phyloP scores from a whole-genome alignment of 169 alveolate species.

The Miamiensis avidus region DNA sequence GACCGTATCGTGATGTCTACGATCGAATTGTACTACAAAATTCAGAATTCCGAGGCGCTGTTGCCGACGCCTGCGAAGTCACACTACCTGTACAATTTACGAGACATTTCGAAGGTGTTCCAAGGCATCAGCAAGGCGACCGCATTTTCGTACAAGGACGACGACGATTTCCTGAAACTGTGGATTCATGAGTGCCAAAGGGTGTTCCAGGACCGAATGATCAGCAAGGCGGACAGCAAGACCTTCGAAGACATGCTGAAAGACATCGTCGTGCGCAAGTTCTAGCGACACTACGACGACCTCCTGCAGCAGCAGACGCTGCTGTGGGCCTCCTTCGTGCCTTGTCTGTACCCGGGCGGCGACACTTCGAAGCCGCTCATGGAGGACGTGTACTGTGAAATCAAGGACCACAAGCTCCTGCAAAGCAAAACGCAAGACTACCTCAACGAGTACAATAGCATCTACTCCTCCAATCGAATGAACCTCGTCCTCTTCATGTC shows the following conservation, averaged over 20 bases:
- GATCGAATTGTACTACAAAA: slow-evolving; percentile 65
- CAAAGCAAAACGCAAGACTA: slow-evolving; percentile 56
- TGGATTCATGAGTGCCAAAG: slow-evolving; percentile 90
- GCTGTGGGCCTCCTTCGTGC: slow-evolving; percentile 83
- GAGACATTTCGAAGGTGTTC: slow-evolving; percentile 87
- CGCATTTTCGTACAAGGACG: slow-evolving; percentile 66
- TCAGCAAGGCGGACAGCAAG: slow-evolving; percentile 70
- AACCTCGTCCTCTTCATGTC: slow-evolving; percentile 65
- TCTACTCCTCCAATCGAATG: slow-evolving; percentile 87
- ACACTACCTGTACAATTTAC: slow-evolving; percentile 85
- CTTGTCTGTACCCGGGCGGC: slow-evolving; percentile 74
- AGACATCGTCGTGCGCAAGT: slow-evolving; percentile 66
- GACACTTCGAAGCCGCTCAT: slow-evolving; percentile 73
- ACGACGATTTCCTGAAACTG: slow-evolving; percentile 73
- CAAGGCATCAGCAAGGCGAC: slow-evolving; percentile 79
- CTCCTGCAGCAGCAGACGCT: slow-evolving; percentile 76
- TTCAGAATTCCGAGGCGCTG: slow-evolving; percentile 55
- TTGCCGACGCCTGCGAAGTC: slow-evolving; percentile 89
- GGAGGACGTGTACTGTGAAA: slow-evolving; percentile 82
- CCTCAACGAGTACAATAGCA: slow-evolving; percentile 69
- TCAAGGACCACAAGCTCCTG: slow-evolving; percentile 57
- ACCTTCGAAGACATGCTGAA: slow-evolving; percentile 64
- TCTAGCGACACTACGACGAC: slow-evolving; percentile 73
- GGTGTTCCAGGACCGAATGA: slow-evolving; percentile 84
- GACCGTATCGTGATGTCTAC: slow-evolving; percentile 68